Conservation (phyloP, 306 rosid species). For the Quercus ilex region DNA sequence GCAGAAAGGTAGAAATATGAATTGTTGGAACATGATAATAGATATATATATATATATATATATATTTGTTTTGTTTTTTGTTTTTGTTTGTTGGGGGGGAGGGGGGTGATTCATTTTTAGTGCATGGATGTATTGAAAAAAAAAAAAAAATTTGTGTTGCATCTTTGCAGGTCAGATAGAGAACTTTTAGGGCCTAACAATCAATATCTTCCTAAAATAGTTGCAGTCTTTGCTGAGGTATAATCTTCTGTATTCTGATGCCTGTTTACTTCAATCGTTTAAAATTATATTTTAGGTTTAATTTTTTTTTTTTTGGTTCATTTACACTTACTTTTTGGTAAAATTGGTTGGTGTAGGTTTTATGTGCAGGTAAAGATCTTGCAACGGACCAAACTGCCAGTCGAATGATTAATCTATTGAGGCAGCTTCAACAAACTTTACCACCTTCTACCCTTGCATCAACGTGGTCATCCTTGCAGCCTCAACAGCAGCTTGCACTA, state of each 20-base stretch:
- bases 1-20: conserved; percentile 55
- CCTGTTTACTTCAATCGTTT: not conserved
- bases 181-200: conserved; percentile 68
- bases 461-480: conserved; percentile 93
- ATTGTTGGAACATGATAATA: conserved; percentile 1
- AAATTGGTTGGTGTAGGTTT: conserved; percentile 40
- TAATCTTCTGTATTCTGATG: not conserved
- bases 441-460: conserved; percentile 87
- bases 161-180: conserved; percentile 53
- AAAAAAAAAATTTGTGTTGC: not conserved
- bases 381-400: conserved; percentile 88
- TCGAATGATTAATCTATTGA: conserved; percentile 76
- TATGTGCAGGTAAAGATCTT: conserved; percentile 91
- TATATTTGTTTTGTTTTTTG: not conserved
- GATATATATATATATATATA: not conserved
- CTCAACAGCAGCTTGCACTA: conserved; percentile 92
- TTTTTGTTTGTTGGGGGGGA: too few relatives aligned
- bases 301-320: not conserved
- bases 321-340: not conserved
- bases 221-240: conserved; percentile 73
- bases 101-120: not conserved
- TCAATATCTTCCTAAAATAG: conserved; percentile 68
- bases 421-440: conserved; percentile 90
- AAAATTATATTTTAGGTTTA: not conserved
- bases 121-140: conserved; percentile 2